Evolutionary conservation across 2,329 filamentous ascomycete genomes (phyloP), one percentile per base, ranked within the genome.

Genomic region (Ceratocystis variospora): DNA sequence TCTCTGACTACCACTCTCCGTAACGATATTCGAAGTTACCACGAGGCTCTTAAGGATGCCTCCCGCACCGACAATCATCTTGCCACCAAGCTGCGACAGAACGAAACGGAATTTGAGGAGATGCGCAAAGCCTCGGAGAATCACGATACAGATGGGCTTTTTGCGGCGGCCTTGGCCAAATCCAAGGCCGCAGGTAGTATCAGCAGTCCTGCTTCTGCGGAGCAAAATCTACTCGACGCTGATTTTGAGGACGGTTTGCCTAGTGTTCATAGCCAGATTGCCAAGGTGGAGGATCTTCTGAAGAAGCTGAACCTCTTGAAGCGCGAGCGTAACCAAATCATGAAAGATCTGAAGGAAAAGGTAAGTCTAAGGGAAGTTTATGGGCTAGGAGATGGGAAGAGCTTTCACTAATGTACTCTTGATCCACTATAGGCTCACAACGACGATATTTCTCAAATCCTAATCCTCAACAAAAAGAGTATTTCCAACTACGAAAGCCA

Each of bases 311-410:
- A 92, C 71, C 79, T 96, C 46, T 87, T 99, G 71, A 97, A 97
- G 79, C 83, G 90, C 68, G 95, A 99, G 75, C 82, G 94, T 68
- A 86, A 87, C 68, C 92, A 96, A 76, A 90, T 96, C 50, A 77
- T 99, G 70, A 97, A 96, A 75, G 94, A 99, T 76, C 79, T 99
- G 71, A 99, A 99, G 75, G 92, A 97, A 70, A 97, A 96, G 86
- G 94, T 95, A 75, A 71, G 80, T 69, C 15, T 5, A 12, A 12
- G 31, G n/a, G 1, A 5, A 22, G 2, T 15, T 7, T 22, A 48
- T 6, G 31, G 7, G 15, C 53, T 33, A 15, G 15, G 22, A 41
- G 15, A 15, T 5, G 22, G 25, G 33, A 62, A 6, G 37, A 12
- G 19, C 6, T 19, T 62, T 41, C 10, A 48, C 31, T 31, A 48